Percentiles rank a stretch among this genome's conserved stretches.
These are phyloP conservation scores for Dentipellis sp. DNA, from an alignment of 768 basidiomycete genomes.

Conservation along the genomic window DNA sequence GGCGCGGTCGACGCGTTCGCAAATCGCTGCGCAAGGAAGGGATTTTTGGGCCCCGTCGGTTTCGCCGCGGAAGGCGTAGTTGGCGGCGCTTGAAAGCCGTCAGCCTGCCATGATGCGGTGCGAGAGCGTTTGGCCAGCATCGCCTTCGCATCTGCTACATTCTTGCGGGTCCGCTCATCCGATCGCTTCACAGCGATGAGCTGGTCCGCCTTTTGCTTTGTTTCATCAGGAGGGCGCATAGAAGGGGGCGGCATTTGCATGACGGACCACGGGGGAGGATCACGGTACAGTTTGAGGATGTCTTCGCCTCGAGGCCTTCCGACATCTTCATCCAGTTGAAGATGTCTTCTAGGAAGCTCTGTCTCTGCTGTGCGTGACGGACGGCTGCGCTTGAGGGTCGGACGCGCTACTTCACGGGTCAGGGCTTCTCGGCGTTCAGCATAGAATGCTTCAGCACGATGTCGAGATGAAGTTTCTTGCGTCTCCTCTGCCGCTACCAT, in stretches of 20 bases:
- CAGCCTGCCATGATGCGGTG: not conserved
- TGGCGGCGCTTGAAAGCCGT: not conserved
- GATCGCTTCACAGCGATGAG: not conserved
- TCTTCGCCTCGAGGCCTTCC: conserved; percentile 6
- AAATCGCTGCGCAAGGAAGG: not conserved
- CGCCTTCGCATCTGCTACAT: not conserved
- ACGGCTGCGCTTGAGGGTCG: not conserved
- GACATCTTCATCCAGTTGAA: too few species aligned
- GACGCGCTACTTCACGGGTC: not conserved
- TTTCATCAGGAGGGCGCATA: not conserved
- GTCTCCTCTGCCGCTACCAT: not conserved
- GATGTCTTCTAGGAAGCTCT: too few species aligned
- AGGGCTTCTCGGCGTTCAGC: not conserved
- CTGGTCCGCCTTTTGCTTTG: not conserved
- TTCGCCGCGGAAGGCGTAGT: not conserved
- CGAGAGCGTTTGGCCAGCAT: not conserved
- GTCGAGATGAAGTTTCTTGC: not conserved
- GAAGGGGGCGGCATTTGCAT: conserved; percentile 1
- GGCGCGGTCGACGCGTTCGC: not conserved
- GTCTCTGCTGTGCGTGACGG: too few species aligned
- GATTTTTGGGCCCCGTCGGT: not conserved
- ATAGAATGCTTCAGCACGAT: not conserved
- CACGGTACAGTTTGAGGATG: conserved; percentile 12
- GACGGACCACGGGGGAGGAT: conserved; percentile 12
- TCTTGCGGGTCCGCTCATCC: not conserved